Evolutionary conservation across 495 filamentous ascomycete species (phyloP).

Genomic region (Penicillium fimorum): DNA sequence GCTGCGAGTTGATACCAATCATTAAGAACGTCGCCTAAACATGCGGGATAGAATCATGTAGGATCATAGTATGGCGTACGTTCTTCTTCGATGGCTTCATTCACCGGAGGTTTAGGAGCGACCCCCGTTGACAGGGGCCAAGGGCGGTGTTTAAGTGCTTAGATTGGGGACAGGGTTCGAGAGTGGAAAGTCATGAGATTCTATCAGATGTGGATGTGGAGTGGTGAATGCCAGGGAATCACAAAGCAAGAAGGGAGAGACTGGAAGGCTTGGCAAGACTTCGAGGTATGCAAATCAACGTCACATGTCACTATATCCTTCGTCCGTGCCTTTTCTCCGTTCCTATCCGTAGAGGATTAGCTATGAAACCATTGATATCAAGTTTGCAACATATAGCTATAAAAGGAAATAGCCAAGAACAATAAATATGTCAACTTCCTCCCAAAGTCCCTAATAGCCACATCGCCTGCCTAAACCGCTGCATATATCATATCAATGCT

Average conservation of each 20-base stretch:
- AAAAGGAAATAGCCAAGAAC: too few relatives aligned
- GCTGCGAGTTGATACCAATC: slow-evolving; percentile 36
- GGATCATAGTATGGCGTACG: slow-evolving; percentile 33
- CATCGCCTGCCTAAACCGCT: too few relatives aligned
- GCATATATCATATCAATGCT: background rate
- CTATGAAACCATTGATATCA: too few relatives aligned
- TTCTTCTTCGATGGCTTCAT: slow-evolving; percentile 39
- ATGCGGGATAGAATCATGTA: slow-evolving; percentile 34
- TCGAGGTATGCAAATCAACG: too few relatives aligned
- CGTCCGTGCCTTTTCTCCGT: too few relatives aligned
- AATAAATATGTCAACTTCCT: too few relatives aligned
- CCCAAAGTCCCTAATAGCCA: too few relatives aligned
- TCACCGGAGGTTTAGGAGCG: background rate
- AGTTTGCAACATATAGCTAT: too few relatives aligned
- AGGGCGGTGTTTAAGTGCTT: background rate
- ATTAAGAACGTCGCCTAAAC: slow-evolving; percentile 34
- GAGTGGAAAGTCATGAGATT: background rate
- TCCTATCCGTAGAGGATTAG: too few relatives aligned
- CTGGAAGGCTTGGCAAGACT: too few relatives aligned
- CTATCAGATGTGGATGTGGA: background rate
- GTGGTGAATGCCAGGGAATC: background rate
- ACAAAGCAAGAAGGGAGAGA: background rate
- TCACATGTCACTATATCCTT: too few relatives aligned
- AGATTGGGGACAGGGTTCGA: background rate
- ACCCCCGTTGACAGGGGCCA: background rate